A percentile compares a stretch with the other conserved stretches of the same genome.
phyloP scores from a whole-genome alignment of 768 basidiomycete species.

The Boletus pseudo-olivaceus region DNA sequence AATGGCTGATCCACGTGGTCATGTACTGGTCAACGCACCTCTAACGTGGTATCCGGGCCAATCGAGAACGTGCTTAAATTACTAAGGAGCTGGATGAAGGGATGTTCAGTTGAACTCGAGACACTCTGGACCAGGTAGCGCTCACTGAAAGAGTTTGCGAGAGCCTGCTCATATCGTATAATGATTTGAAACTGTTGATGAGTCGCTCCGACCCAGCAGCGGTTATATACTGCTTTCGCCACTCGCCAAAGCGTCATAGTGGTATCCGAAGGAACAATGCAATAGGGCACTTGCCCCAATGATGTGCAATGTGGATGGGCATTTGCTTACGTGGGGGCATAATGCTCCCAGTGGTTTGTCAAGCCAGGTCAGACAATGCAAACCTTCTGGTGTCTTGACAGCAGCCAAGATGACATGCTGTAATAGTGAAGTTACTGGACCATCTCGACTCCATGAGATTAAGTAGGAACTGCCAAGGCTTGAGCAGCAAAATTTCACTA shows the following conservation, averaged over 20 bases:
- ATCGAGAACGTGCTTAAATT: conserved; percentile 20
- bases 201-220: background rate
- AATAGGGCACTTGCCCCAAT: conserved; percentile 5
- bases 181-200: background rate
- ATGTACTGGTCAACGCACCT: conserved; percentile 18
- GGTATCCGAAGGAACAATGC: conserved; percentile 21
- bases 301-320: conserved; percentile 11
- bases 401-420: conserved; percentile 1
- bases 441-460: background rate
- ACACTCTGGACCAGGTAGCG: background rate
- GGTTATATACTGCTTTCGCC: conserved; percentile 27
- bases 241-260: conserved; percentile 23
- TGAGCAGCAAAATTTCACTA: background rate
- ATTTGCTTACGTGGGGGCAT: conserved; percentile 9
- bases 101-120: background rate
- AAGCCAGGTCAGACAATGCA: background rate
- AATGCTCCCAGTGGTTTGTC: background rate
- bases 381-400: conserved; percentile 5
- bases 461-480: background rate
- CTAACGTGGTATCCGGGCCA: conserved; percentile 2
- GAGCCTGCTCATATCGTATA: conserved; percentile 28
- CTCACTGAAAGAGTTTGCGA: conserved; percentile 31
- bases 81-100: conserved; percentile 21
- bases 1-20: conserved; percentile 3
- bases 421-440: background rate